Evolutionary conservation across 1,139 yeast species (phyloP).

Genomic region (Yamadazyma membranifaciens): DNA sequence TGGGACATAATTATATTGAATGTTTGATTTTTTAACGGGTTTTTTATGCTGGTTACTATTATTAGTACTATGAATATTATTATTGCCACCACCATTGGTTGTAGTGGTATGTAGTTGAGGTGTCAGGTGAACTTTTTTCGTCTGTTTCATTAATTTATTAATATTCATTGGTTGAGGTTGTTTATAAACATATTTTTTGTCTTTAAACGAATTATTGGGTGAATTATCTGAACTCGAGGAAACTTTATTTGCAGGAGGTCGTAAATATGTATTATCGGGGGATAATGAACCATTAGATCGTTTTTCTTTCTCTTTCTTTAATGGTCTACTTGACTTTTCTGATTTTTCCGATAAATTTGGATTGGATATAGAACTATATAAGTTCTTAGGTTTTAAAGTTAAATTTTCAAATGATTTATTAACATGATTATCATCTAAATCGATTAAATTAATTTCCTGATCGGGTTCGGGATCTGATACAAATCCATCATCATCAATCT

Average conservation of each 20-base stretch:
- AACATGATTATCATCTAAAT: constrained; percentile 17
- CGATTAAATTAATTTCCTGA: constrained; percentile 40
- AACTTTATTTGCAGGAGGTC: constrained; percentile 4
- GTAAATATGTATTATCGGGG: constrained; percentile 12
- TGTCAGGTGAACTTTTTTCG: constrained; percentile 1
- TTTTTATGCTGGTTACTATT: not conserved
- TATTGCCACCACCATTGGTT: not conserved
- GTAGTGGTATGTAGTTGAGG: not conserved
- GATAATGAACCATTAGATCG: constrained; percentile 12
- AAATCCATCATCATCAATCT: constrained; percentile 14
- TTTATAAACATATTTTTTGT: constrained; percentile 33
- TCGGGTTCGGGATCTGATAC: not conserved
- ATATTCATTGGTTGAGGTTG: constrained; percentile 45
- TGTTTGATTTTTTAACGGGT: not conserved
- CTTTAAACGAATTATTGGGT: constrained; percentile 10
- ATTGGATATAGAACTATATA: not conserved
- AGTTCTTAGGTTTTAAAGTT: constrained; percentile 15
- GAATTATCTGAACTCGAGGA: constrained; percentile 11
- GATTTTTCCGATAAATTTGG: not conserved
- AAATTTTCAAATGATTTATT: constrained; percentile 22
- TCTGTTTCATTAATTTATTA: constrained; percentile 29
- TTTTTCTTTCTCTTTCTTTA: not conserved
- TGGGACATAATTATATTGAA: not conserved
- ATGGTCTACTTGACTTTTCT: not conserved
- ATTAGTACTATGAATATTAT: not conserved